Conservation (phyloP, 805 yeast genomes). For the Spathaspora passalidarum region DNA sequence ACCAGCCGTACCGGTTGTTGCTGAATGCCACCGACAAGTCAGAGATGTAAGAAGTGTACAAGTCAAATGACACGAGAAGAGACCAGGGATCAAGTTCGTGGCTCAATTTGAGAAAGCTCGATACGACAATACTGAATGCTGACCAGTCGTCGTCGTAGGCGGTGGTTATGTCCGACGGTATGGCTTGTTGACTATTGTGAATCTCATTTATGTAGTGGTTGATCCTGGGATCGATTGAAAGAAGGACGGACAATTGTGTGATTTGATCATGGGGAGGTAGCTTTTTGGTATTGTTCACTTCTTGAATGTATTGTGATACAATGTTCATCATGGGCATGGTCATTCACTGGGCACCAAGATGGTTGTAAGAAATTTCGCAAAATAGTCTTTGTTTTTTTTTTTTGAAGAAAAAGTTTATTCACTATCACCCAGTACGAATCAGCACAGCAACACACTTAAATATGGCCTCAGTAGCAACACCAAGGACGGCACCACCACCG, state of each 20-base stretch:
- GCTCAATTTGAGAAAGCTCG: conserved; percentile 46
- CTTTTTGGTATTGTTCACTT: conserved; percentile 3
- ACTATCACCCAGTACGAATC: neutral
- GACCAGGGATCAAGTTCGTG: conserved; percentile 55
- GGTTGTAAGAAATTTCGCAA: neutral
- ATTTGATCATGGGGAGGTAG: conserved; percentile 13
- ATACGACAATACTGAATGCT: conserved; percentile 44
- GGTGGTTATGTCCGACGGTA: conserved; percentile 14
- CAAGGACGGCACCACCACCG: conserved; percentile 3
- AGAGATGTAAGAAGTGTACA: conserved; percentile 46
- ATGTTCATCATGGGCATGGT: neutral
- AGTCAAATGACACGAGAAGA: conserved; percentile 50
- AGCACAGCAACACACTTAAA: no score
- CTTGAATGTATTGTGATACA: conserved; percentile 3
- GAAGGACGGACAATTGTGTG: conserved; percentile 16
- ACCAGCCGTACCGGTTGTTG: conserved; percentile 38
- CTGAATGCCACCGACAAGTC: conserved; percentile 48
- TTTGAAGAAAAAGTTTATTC: neutral
- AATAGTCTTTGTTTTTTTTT: neutral
- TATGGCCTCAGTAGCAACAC: conserved; percentile 9
- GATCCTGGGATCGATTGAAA: conserved; percentile 21
- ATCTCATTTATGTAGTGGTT: conserved; percentile 26
- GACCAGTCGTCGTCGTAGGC: conserved; percentile 36
- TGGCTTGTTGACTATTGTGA: conserved; percentile 13
- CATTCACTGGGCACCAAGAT: no score